Evolutionary conservation across 805 yeast genomes (phyloP), one percentile per base, ranked within the genome.

Genomic region (Myxozyma mucilagina): DNA sequence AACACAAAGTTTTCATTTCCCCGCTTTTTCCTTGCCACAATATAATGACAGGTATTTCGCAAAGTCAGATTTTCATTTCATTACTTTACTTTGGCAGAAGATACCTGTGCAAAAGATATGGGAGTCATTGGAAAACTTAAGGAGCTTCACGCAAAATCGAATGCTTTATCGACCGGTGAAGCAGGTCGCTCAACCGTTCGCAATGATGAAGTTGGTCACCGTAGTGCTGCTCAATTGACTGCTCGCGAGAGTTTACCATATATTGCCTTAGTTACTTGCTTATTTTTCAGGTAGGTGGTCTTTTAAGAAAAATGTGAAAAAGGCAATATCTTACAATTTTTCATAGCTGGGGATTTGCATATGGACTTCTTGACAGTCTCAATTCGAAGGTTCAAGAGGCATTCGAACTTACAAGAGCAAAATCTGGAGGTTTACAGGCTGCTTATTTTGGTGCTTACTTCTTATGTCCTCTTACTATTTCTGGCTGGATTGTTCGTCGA

Each of bases 331-430:
- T n/a, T n/a, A n/a, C n/a, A n/a, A n/a, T n/a, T n/a, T n/a, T n/a
- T n/a, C n/a, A n/a, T n/a, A 35, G 47, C 36, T 53, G 56, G 56
- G 56, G 56, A 13, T 53, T 53, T 56, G 56, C 56, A 18, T 53
- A 53, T 24, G 56, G 56, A 11, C 56, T 53, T 13, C 53, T 53
- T 4, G 56, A 53, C 39, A 31, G 35, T 24, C 53, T 53, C 36
- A 53, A 53, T 38, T 13, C 54, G 14, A 14, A 42, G 3, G 54
- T 53, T 16, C 56, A 53, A 43, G 32, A 16, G 14, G 56, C 54
- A 9, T 43, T 53, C 4, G 48, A 29, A 2, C 52, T 53, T 35
- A 18, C 56, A 1, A 18, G 54, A 3, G 56, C 54, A 14, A 29
- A 53, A 43, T 53, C 56, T n/a, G 54, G 56, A n/a, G 56, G 56